Evolutionary conservation across 345 rosid genomes (phyloP), one percentile per base, ranked within the genome.

Genomic region (Ceriops decandra): DNA sequence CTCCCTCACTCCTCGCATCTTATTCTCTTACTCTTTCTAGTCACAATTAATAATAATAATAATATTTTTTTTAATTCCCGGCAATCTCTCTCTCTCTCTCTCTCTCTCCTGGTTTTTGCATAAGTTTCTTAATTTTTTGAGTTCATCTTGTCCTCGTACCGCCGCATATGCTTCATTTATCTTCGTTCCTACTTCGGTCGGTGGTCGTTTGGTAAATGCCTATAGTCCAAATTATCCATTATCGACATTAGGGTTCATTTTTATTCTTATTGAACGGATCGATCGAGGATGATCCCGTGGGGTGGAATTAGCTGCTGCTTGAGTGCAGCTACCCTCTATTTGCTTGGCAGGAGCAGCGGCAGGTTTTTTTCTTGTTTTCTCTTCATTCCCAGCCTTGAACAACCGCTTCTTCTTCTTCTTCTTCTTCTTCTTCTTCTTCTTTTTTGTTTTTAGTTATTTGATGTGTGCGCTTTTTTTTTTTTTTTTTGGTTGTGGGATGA

Each of bases 341-440:
- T 95, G 36, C 97, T 95, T 28, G 99, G 99, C 72, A 80, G 89
- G 73, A 89, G 95, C 79, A 87, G 97, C 66, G 96, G 93, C 84
- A 90, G 96, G 98, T 86, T 35, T 28, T 58, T 17, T 21, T 17
- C n/a, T 35, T 1, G 46, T 28, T 26, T 3, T 54, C 17, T 10
- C 31, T 17, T 27, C 28, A 56, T 7, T 36, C 0, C 52, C 19
- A 10, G 11, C 31, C 15, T 57, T 26, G 8, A 27, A 7, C 17
- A 47, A 3, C 1, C 5, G 8, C 35, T 1, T 35, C 19, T 35
- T 4, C 22, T 19, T 9, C 16, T 22, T 22, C 35, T 1, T 35
- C 19, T 35, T 4, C 22, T 19, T 9, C 22, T 19, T 9, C 16
- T 22, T 22, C 35, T 1, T 35, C 19, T 35, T 4, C 22, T 19